These are phyloP conservation scores for Cylindrotheca closterium DNA, from an alignment of 108 stramenopile genomes.

Conservation along the genomic window DNA sequence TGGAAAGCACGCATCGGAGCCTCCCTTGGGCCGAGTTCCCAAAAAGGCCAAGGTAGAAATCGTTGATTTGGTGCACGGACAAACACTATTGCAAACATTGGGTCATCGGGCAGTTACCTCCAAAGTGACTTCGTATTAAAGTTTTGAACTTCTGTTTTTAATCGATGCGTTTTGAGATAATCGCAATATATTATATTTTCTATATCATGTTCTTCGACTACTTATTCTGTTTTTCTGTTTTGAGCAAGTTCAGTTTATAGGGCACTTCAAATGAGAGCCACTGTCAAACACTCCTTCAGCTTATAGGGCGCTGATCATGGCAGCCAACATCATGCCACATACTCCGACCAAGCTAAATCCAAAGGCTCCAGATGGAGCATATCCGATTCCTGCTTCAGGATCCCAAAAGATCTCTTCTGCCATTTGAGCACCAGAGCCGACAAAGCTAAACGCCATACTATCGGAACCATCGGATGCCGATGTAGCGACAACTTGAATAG, in stretches of 20 bases:
- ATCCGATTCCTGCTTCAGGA: conserved; percentile 31
- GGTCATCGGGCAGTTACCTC: conserved; percentile 13
- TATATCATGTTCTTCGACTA: no score
- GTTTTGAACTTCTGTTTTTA: no score
- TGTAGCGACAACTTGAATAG: conserved; percentile 25
- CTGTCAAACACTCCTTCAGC: no score
- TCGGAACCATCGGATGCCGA: conserved; percentile 5
- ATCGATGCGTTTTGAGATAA: no score
- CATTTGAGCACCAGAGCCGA: conserved; percentile 14
- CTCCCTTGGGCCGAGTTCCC: conserved; percentile 78
- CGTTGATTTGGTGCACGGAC: conserved; percentile 34
- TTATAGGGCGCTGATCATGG: no score
- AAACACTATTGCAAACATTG: conserved; percentile 8
- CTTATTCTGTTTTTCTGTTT: no score
- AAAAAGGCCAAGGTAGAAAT: conserved; percentile 49
- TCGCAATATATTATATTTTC: no score
- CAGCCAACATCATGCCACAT: no score
- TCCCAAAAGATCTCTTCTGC: conserved; percentile 35
- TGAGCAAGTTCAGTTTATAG: no score
- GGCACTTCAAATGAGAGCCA: no score
- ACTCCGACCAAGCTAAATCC: no score
- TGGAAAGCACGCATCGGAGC: conserved; percentile 61
- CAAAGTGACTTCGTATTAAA: background rate
- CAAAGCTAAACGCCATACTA: conserved; percentile 29
- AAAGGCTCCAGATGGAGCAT: conserved; percentile 3